Evolutionary conservation across 768 basidiomycete genomes (phyloP), one percentile per base, ranked within the genome.

Genomic region (Astraeus odoratus): DNA sequence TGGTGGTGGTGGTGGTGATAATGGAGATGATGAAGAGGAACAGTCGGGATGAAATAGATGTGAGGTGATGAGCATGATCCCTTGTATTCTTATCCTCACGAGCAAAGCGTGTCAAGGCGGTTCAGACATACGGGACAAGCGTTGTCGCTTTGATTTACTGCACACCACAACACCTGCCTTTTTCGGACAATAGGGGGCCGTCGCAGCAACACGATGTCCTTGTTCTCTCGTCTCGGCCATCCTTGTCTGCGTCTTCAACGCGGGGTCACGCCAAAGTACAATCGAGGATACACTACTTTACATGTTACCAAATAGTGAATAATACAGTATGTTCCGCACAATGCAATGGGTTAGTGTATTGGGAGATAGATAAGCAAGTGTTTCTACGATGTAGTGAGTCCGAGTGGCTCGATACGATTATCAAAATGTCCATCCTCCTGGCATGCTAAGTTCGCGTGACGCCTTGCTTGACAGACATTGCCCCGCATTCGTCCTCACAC

Each of bases 361-460:
- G 22, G 26, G 8, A 23, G 18, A 35, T 8, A 41, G 8, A 34
- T n/a, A n/a, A n/a, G n/a, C n/a, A n/a, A n/a, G 23, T 19, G 30
- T 33, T 20, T 23, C 34, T 38, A 38, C 8, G 39, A n/a, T 18
- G 25, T 40, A 29, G 39, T n/a, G n/a, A n/a, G 39, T 40, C 39
- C 39, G 18, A 26, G 27, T 8, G 24, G 18, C n/a, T 27, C 23
- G 12, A 44, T 26, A 42, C 7, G 29, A 26, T 41, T 45, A 65
- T 36, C 19, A 36, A 29, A 63, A 64, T 4, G 54, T 64, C 70
- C 71, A 72, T 38, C 64, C 66, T 13, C 69, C 67, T 26, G 69
- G 70, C 69, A 71, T 71, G 37, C 63, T 64, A 50, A 56, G 50
- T 49, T 71, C 67, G 31, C 57, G 49, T 35, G 50, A 50, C 45